Evolutionary conservation across 2,329 filamentous ascomycete genomes (phyloP).

Genomic region (Pseudocercospora musae): DNA sequence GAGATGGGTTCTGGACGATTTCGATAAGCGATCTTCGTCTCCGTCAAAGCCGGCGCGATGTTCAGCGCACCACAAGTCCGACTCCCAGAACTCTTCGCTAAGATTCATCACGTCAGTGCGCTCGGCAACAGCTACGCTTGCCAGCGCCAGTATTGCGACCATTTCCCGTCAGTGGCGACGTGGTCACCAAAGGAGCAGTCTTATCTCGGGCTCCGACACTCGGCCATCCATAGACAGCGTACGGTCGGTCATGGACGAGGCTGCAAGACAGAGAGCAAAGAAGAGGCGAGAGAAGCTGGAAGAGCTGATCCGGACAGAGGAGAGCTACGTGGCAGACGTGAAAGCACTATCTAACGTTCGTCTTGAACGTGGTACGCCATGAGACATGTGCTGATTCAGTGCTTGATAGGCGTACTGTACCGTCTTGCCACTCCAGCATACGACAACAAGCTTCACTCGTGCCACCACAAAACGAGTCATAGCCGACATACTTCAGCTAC

Average conservation of each 20-base stretch:
- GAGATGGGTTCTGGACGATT: slow-evolving; percentile 38
- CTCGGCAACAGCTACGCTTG: slow-evolving; percentile 74
- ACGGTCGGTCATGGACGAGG: slow-evolving; percentile 59
- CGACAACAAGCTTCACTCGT: slow-evolving; percentile 28
- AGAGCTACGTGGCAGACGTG: slow-evolving; percentile 82
- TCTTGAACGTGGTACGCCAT: neutral
- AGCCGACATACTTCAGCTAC: slow-evolving; percentile 74
- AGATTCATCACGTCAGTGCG: slow-evolving; percentile 77
- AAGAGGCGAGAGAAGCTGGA: slow-evolving; percentile 77
- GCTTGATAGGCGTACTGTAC: slow-evolving; percentile 43
- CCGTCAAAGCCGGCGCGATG: slow-evolving; percentile 8
- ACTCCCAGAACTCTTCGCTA: slow-evolving; percentile 69
- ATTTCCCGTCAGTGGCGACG: slow-evolving; percentile 60
- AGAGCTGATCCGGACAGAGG: slow-evolving; percentile 81
- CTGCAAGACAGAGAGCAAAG: slow-evolving; percentile 66
- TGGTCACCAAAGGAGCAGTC: slow-evolving; percentile 57
- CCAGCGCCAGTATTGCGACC: slow-evolving; percentile 66
- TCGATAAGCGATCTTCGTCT: slow-evolving; percentile 22
- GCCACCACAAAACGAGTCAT: slow-evolving; percentile 31
- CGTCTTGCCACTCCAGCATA: slow-evolving; percentile 31
- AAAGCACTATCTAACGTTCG: slow-evolving; percentile 81
- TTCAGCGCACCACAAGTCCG: slow-evolving; percentile 39
- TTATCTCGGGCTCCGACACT: slow-evolving; percentile 62
- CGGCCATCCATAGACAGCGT: slow-evolving; percentile 60
- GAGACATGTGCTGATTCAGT: neutral